phyloP scores from a whole-genome alignment of 139 green algal genomes.

The Monoraphidium neglectum region DNA sequence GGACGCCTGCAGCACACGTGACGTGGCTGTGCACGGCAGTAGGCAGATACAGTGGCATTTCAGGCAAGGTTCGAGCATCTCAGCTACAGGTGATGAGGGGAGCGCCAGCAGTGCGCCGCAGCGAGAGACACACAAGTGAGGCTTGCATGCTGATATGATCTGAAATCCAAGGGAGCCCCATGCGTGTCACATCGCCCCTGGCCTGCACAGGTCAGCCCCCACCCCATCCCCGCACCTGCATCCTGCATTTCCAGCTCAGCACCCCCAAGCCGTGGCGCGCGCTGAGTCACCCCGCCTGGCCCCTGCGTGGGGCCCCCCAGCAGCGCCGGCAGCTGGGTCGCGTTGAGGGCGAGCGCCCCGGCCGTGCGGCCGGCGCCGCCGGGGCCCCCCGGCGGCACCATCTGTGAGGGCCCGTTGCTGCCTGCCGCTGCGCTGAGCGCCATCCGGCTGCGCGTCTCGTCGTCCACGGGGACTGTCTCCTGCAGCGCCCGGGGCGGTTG shows the following conservation, averaged over 20 bases:
- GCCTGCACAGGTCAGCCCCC: neutral
- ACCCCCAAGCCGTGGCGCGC: neutral
- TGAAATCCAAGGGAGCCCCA: too few relatives aligned
- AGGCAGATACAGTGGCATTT: too few relatives aligned
- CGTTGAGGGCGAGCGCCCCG: neutral
- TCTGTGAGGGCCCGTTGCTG: neutral
- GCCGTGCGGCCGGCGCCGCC: neutral
- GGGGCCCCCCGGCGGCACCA: neutral
- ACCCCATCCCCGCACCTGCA: neutral
- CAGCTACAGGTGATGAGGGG: too few relatives aligned
- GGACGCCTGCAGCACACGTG: neutral
- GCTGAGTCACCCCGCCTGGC: constrained; percentile 1
- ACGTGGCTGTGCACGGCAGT: too few relatives aligned
- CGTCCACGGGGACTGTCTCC: constrained; percentile 66
- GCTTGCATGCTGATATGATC: too few relatives aligned
- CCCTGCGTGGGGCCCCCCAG: constrained; percentile 17
- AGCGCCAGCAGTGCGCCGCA: too few relatives aligned
- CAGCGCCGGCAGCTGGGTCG: neutral
- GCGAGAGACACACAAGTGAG: too few relatives aligned
- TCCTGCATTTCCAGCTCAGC: constrained; percentile 4
- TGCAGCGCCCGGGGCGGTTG: too few relatives aligned
- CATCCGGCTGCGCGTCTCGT: constrained; percentile 17
- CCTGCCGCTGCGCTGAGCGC: constrained; percentile 1
- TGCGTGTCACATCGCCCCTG: neutral
- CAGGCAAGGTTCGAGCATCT: too few relatives aligned